phyloP scores from a whole-genome alignment of 2,329 filamentous ascomycete species.

The Aspergillus novofumigatus region DNA sequence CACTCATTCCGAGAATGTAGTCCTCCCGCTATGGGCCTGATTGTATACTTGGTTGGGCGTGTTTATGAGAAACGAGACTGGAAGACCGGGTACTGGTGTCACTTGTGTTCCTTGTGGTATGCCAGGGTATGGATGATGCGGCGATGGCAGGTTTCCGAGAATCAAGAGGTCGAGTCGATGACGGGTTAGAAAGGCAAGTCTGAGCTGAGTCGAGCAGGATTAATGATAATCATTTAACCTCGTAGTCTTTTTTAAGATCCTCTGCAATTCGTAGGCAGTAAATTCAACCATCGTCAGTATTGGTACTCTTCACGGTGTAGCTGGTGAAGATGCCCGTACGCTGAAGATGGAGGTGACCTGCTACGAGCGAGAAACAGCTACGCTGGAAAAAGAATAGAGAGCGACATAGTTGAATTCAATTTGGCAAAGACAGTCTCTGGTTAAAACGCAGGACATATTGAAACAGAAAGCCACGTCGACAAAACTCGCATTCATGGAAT shows the following conservation, averaged over 20 bases:
- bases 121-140: background rate
- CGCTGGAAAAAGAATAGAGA: background rate
- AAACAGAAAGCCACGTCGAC: background rate
- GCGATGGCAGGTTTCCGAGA: background rate
- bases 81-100: background rate
- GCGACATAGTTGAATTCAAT: background rate
- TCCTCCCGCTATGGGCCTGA: background rate
- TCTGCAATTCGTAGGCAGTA: background rate
- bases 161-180: conserved; percentile 9
- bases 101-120: background rate
- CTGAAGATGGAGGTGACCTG: background rate
- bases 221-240: background rate
- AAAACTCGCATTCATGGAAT: background rate
- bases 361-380: background rate
- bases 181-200: conserved; percentile 33
- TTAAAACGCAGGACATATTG: background rate
- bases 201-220: conserved; percentile 23
- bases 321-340: background rate
- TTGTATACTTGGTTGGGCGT: background rate
- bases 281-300: background rate
- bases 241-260: background rate
- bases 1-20: background rate
- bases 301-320: background rate
- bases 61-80: background rate
- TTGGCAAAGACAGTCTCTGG: background rate